Percentiles rank a stretch among this genome's conserved stretches.
Conservation (phyloP, 257 asterid genomes). For the Lavandula angustifolia region DNA sequence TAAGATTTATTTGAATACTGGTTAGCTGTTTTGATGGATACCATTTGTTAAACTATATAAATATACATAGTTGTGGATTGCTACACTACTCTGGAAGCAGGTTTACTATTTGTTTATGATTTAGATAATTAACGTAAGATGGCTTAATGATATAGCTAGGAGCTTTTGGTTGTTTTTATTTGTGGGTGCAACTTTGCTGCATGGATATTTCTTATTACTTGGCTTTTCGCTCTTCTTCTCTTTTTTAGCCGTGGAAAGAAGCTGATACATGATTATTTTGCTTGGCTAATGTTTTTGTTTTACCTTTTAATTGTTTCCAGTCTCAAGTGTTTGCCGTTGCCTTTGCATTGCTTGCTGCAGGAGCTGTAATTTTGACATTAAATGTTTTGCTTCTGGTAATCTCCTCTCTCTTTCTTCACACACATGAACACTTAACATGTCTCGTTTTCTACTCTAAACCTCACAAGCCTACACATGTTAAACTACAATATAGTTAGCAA, state of each 20-base stretch:
- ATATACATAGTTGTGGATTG: neutral
- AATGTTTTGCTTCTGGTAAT: slow-evolving; percentile 87
- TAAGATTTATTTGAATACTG: neutral
- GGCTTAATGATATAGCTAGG: too few relatives aligned
- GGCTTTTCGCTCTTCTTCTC: neutral
- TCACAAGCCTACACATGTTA: neutral
- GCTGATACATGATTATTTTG: too few relatives aligned
- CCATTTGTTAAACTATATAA: neutral
- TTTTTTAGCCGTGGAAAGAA: slow-evolving; percentile 11
- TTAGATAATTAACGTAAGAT: slow-evolving; percentile 3
- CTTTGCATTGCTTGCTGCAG: slow-evolving; percentile 83
- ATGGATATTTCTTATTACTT: too few relatives aligned
- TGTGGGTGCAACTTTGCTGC: too few relatives aligned
- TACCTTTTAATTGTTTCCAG: slow-evolving; percentile 43
- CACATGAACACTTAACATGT: too few relatives aligned
- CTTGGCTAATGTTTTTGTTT: too few relatives aligned
- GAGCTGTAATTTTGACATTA: slow-evolving; percentile 89
- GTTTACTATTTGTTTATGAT: slow-evolving; percentile 4
- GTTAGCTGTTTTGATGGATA: slow-evolving; percentile 1
- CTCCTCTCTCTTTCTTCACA: neutral
- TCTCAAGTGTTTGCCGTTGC: slow-evolving; percentile 96
- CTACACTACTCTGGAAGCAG: neutral
- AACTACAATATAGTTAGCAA: too few relatives aligned
- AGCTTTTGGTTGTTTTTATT: too few relatives aligned
- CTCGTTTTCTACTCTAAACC: too few relatives aligned